These are phyloP conservation scores for Hypoxylon sp. DNA, from an alignment of 2,329 filamentous ascomycete species.

Conservation along the genomic window DNA sequence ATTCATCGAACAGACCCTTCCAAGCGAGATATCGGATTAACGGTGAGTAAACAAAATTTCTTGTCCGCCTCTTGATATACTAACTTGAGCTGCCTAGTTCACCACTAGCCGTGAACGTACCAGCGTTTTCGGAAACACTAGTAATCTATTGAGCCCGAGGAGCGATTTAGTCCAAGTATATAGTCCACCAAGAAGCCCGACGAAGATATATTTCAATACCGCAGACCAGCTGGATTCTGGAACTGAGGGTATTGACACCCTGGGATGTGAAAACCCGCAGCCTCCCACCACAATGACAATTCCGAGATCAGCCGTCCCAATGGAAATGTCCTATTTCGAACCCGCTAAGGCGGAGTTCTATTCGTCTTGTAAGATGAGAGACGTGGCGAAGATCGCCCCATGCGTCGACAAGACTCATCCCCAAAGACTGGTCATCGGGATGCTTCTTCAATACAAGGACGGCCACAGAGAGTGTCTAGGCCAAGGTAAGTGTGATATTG, in stretches of 20 bases:
- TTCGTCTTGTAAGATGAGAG: slow-evolving; percentile 1
- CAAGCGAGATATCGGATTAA: neutral
- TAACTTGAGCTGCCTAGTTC: slow-evolving; percentile 2
- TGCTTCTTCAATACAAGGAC: slow-evolving; percentile 9
- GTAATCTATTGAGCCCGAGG: neutral
- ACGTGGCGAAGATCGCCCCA: neutral
- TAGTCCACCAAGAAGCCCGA: neutral
- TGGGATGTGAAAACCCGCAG: neutral
- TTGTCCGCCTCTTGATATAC: neutral
- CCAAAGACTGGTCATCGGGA: neutral
- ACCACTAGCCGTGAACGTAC: slow-evolving; percentile 9
- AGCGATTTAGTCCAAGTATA: neutral
- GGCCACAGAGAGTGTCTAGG: slow-evolving; percentile 13
- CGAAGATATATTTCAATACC: slow-evolving; percentile 3
- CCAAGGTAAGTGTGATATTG: neutral
- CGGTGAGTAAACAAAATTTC: slow-evolving; percentile 6
- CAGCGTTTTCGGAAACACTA: neutral
- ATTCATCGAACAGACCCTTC: neutral
- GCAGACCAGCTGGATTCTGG: neutral
- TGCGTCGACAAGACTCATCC: neutral
- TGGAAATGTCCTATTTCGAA: neutral
- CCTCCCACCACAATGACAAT: neutral
- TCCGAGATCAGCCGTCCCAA: neutral
- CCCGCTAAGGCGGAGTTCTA: neutral
- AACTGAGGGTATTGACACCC: neutral